Evolutionary conservation across 306 rosid species (phyloP).

Genomic region (Cucumis hystrix): DNA sequence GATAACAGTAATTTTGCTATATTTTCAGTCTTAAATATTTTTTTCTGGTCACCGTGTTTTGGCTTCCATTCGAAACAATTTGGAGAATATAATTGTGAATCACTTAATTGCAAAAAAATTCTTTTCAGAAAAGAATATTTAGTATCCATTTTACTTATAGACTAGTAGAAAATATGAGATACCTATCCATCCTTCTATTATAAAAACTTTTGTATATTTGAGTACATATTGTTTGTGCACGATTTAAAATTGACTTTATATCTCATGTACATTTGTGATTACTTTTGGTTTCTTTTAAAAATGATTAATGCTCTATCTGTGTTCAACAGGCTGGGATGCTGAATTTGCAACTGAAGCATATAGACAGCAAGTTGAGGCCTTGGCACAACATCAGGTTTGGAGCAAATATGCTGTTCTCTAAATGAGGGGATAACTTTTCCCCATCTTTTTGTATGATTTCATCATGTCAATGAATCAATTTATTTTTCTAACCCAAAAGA

Average conservation of each 20-base stretch:
- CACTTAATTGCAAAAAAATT: not conserved
- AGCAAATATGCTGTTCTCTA: not conserved
- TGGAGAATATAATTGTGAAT: not conserved
- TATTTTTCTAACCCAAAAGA: not conserved
- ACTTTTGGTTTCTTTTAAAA: not conserved
- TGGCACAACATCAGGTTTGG: conserved; percentile 85
- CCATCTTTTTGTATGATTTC: not conserved
- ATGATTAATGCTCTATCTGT: not conserved
- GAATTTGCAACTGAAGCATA: conserved; percentile 96
- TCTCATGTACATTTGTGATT: not conserved
- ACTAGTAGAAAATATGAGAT: not conserved
- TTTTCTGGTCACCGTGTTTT: not conserved
- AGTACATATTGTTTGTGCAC: not conserved
- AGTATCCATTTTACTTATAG: not conserved
- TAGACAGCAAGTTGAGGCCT: conserved; percentile 91
- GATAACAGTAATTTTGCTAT: not conserved
- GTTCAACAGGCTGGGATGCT: conserved; percentile 81
- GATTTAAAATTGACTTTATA: not conserved
- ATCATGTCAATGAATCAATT: not conserved
- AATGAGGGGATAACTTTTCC: not conserved
- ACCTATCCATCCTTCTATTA: not conserved
- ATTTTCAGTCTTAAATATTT: not conserved
- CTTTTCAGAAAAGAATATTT: not conserved
- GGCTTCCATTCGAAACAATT: not conserved
- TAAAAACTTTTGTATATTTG: not conserved